Base-by-base conservation (phyloP, 2,329 filamentous ascomycete genomes). In the Claviceps cyperi region DNA sequence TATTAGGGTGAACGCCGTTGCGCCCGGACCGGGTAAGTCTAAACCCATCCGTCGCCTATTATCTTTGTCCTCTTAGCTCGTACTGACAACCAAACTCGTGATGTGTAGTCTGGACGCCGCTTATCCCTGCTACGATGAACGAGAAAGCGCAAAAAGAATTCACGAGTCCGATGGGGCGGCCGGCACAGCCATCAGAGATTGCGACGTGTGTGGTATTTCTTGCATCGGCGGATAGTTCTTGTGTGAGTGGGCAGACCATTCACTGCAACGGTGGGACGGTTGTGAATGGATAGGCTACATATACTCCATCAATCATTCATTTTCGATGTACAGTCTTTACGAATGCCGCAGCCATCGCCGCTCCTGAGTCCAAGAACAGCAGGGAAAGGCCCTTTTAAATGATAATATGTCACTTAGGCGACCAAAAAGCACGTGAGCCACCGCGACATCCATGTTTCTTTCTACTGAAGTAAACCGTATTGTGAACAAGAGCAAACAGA, bases 141-240 rank as follows among this genome's bases (percentile, higher is more conserved):
- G 72, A 80, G 2, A 70, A 81, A 54, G 83, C 83, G 0, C 79
- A 87, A 66, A 79, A 87, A 65, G 69, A 84, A 53, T 91, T 91
- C 64, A 77, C 73, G 2, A 75, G 76, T 21, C 86, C 86, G 0
- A 87, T 92, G 71, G 86, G 86, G 4, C 72, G 87, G 19, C 84
- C 85, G 0, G 82, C 79, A 2, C 86, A 92, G 66, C 87, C 86
- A 2, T 85, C 79, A 50, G 87, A 94, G 71, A 83, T 92, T 54
- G 86, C 85, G 0, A 83, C 84, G 0, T 87, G 83, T 59, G 84
- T 89, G 51, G 85, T 92, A 4, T 92, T 92, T 66, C 69, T 94
- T 55, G 86, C 86, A 0, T 83, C 80, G 48, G 70, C 74, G 52
- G 86, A 92, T 62, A 86, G 83, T 60, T 81, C 78, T 46, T 81